phyloP scores from a whole-genome alignment of 768 basidiomycete genomes.

The Hericium rajendrae region DNA sequence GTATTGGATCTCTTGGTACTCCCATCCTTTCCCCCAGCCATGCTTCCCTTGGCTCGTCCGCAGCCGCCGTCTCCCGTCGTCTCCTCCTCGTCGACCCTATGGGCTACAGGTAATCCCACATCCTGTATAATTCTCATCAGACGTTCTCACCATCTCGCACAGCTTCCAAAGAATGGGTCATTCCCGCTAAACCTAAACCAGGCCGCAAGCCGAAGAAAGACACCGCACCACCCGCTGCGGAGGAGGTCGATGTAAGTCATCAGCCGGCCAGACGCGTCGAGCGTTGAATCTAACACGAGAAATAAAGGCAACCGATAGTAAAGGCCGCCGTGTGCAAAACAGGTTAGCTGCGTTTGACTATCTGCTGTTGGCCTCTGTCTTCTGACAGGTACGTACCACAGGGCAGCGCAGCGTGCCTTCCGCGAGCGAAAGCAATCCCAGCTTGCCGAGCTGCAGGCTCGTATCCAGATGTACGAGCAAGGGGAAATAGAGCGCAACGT shows the following conservation, averaged over 20 bases:
- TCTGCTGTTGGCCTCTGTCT: background rate
- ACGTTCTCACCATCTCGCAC: constrained; percentile 9
- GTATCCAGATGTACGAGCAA: constrained; percentile 76
- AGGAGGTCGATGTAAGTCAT: constrained; percentile 40
- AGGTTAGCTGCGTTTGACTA: constrained; percentile 28
- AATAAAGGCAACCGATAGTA: constrained; percentile 31
- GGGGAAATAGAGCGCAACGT: constrained; percentile 87
- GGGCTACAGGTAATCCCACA: constrained; percentile 57
- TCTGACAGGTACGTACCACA: constrained; percentile 20
- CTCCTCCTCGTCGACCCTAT: constrained; percentile 49
- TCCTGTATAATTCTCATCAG: background rate
- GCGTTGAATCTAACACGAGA: too few relatives aligned
- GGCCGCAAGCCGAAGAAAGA: constrained; percentile 85
- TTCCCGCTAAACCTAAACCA: constrained; percentile 79
- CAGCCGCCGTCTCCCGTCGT: constrained; percentile 9
- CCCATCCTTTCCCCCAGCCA: constrained; percentile 14
- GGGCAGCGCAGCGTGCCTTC: constrained; percentile 85
- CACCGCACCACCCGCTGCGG: constrained; percentile 24
- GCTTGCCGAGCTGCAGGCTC: constrained; percentile 79
- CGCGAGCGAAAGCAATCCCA: constrained; percentile 85
- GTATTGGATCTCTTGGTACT: constrained; percentile 12
- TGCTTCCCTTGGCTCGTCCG: constrained; percentile 4
- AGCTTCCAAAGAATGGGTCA: constrained; percentile 90
- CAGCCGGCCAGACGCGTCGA: too few relatives aligned
- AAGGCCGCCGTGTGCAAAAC: constrained; percentile 69